Conservation (phyloP, 257 asterid genomes). For the Leonotis leonurus region DNA sequence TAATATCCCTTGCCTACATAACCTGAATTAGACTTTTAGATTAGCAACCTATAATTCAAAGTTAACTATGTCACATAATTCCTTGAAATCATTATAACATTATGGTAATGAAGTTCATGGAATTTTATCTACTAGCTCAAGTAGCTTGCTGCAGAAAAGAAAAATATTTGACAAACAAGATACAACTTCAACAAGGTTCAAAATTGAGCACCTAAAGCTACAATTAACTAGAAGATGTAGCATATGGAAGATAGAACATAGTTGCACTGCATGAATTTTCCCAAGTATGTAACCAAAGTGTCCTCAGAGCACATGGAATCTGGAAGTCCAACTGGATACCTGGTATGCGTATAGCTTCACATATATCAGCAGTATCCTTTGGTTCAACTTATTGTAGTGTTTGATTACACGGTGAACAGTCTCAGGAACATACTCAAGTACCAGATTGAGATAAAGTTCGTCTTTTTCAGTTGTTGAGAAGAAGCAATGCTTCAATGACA, state of each 20-base stretch:
- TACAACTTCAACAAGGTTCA: background rate
- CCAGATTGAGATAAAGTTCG: slow-evolving; percentile 85
- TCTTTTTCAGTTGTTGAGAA: slow-evolving; percentile 95
- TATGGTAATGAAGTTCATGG: background rate
- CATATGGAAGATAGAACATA: background rate
- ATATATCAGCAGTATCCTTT: slow-evolving; percentile 80
- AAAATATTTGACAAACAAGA: background rate
- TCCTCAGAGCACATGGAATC: slow-evolving; percentile 7
- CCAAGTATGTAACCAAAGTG: background rate
- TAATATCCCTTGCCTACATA: background rate
- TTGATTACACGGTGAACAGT: slow-evolving; percentile 87
- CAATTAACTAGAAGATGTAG: background rate
- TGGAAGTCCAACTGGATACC: slow-evolving; percentile 34
- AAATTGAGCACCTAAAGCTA: background rate
- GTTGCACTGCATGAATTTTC: background rate
- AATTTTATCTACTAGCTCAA: slow-evolving; percentile 4
- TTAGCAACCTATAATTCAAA: background rate
- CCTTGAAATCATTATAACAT: background rate
- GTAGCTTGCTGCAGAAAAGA: background rate
- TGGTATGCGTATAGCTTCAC: slow-evolving; percentile 88
- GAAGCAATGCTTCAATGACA: slow-evolving; percentile 90
- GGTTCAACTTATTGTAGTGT: slow-evolving; percentile 84
- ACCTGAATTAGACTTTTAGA: background rate
- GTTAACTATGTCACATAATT: slow-evolving; percentile 1
- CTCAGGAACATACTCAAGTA: slow-evolving; percentile 95